These are phyloP conservation scores for Ustilago vetiveriae DNA, from an alignment of 1,284 basidiomycete species.

Conservation along the genomic window DNA sequence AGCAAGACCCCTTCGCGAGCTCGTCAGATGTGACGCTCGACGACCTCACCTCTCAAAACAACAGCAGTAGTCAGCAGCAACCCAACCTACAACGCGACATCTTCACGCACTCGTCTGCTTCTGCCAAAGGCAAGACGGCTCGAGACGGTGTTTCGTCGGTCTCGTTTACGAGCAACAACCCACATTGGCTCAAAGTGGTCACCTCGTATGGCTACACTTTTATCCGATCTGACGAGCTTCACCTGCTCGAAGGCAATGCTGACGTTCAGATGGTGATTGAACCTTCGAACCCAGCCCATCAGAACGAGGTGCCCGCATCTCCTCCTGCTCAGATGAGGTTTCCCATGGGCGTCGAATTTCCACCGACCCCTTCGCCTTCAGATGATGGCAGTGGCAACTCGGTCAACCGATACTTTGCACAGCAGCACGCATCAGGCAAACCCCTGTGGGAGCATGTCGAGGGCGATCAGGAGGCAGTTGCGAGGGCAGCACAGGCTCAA, in stretches of 20 bases:
- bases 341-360: constrained; percentile 41
- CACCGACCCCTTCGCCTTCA: constrained; percentile 40
- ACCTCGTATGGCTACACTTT: constrained; percentile 51
- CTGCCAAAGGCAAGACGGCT: constrained; percentile 21
- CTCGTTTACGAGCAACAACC: constrained; percentile 18
- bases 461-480: constrained; percentile 30
- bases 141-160: constrained; percentile 1
- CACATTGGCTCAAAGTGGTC: constrained; percentile 48
- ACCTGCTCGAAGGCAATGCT: constrained; percentile 39
- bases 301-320: constrained; percentile 36
- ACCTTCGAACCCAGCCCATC: constrained; percentile 16
- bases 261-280: constrained; percentile 50
- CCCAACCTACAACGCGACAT: constrained; percentile 31
- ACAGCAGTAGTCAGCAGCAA: background rate
- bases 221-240: constrained; percentile 42
- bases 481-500: constrained; percentile 7
- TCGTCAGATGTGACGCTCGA: constrained; percentile 45
- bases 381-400: constrained; percentile 32
- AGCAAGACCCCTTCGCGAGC: constrained; percentile 29
- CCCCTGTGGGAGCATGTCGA: constrained; percentile 43
- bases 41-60: constrained; percentile 12
- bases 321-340: constrained; percentile 36
- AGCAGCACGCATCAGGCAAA: constrained; percentile 22
- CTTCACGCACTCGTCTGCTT: constrained; percentile 36
- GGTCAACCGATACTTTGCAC: constrained; percentile 24